Percentiles rank a stretch among this genome's conserved stretches.
phyloP scores from a whole-genome alignment of 768 basidiomycete genomes.

The Pisolithus marmoratus region DNA sequence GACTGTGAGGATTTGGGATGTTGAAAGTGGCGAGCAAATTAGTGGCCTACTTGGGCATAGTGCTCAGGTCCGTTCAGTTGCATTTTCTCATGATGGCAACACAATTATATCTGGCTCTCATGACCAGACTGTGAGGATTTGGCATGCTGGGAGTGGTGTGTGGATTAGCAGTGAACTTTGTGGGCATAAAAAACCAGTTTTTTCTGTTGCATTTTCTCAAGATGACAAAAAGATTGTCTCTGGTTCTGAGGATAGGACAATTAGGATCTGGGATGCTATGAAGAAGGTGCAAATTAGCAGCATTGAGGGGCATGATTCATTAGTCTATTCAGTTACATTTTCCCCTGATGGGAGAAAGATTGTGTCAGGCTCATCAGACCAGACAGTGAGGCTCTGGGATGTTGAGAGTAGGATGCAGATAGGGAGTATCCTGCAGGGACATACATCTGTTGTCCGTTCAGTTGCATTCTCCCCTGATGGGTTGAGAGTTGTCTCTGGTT shows the following conservation, averaged over 20 bases:
- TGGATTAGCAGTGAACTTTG: neutral
- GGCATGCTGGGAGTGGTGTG: neutral
- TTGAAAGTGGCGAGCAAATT: neutral
- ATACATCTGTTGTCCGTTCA: neutral
- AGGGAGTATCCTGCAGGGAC: neutral
- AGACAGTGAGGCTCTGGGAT: constrained; percentile 1
- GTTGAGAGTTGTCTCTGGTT: too few relatives aligned
- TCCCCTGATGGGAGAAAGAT: too few relatives aligned
- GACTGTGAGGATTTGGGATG: constrained; percentile 1
- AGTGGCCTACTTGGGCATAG: neutral
- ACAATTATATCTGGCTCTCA: neutral
- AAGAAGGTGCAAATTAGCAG: neutral
- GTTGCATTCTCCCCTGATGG: neutral
- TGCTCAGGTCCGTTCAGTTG: neutral
- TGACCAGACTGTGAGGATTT: neutral
- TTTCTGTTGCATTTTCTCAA: neutral
- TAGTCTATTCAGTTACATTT: neutral
- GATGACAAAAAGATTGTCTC: neutral
- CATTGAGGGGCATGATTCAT: neutral
- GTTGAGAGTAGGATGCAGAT: neutral
- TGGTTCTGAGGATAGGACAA: neutral
- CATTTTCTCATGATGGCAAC: neutral
- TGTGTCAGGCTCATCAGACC: neutral
- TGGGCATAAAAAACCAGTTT: neutral
- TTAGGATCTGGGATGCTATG: neutral